These are phyloP conservation scores for Zhuliangozyma blackwelliae DNA, from an alignment of 1,139 yeast genomes.

Conservation along the genomic window DNA sequence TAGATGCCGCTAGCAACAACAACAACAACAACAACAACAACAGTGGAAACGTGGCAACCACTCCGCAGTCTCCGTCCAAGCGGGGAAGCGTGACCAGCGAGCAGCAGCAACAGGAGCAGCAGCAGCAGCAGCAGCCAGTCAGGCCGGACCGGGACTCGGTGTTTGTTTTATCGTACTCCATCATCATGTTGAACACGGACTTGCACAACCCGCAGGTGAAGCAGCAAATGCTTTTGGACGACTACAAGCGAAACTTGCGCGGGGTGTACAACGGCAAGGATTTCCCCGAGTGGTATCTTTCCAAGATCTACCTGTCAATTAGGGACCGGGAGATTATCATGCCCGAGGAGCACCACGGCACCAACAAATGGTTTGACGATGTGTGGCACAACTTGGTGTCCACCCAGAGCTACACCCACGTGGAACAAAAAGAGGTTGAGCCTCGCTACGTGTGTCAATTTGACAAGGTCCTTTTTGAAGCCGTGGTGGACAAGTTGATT, in stretches of 20 bases:
- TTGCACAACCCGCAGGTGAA: slow-evolving; percentile 75
- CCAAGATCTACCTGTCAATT: slow-evolving; percentile 76
- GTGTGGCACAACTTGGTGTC: slow-evolving; percentile 85
- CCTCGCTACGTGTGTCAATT: slow-evolving; percentile 38
- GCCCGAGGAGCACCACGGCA: slow-evolving; percentile 95
- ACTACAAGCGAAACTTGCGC: slow-evolving; percentile 73
- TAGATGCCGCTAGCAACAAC: too few species aligned
- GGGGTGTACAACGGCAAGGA: slow-evolving; percentile 76
- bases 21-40: slow-evolving; percentile 1
- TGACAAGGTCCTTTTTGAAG: slow-evolving; percentile 67
- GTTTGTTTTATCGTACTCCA: slow-evolving; percentile 67
- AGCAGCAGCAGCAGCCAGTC: slow-evolving; percentile 35
- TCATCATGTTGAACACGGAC: slow-evolving; percentile 76
- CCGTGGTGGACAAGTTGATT: slow-evolving; percentile 57
- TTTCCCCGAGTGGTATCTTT: slow-evolving; percentile 82
- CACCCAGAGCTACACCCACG: slow-evolving; percentile 1
- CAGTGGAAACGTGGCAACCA: slow-evolving; percentile 1
- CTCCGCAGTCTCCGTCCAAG: slow-evolving; percentile 2
- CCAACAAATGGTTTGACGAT: slow-evolving; percentile 87
- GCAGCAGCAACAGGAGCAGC: slow-evolving; percentile 28
- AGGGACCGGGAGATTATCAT: slow-evolving; percentile 85
- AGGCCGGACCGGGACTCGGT: slow-evolving; percentile 72
- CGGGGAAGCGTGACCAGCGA: slow-evolving; percentile 4
- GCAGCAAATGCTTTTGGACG: slow-evolving; percentile 82
- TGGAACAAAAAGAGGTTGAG: slow-evolving; percentile 17